Conservation (phyloP, 1,284 basidiomycete species). For the Leccinum fuscescens region DNA sequence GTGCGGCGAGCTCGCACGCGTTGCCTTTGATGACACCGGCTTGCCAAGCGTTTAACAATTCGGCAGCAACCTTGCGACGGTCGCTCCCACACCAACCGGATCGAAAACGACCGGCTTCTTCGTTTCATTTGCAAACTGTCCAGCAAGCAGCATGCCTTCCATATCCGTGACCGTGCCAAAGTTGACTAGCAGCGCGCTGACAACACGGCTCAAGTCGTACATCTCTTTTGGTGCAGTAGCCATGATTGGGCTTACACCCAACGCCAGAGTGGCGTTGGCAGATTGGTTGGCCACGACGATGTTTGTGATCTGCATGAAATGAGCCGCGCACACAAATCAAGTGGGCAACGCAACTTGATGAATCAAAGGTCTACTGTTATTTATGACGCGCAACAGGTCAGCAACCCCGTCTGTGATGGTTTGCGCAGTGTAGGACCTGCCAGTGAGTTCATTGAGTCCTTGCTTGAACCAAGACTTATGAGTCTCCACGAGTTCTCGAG, state of each 20-base stretch:
- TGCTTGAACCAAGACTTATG: conserved; percentile 42
- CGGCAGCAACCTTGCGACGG: conserved; percentile 58
- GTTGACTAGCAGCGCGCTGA: conserved; percentile 80
- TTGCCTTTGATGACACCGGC: conserved; percentile 95
- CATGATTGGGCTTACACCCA: conserved; percentile 95
- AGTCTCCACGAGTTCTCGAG: conserved; percentile 47
- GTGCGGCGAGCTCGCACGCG: conserved; percentile 82
- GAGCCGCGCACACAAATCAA: conserved; percentile 1
- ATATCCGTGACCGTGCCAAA: conserved; percentile 80
- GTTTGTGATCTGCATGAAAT: conserved; percentile 74
- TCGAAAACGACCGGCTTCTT: conserved; percentile 88
- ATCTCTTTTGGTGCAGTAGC: conserved; percentile 83
- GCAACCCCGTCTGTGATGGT: conserved; percentile 38
- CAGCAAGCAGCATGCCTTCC: conserved; percentile 82
- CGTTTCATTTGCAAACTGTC: conserved; percentile 65
- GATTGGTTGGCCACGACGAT: conserved; percentile 88
- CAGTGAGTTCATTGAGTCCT: conserved; percentile 13
- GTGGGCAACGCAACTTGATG: conserved; percentile 62
- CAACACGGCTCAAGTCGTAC: conserved; percentile 70
- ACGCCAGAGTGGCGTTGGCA: conserved; percentile 87
- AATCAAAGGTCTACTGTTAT: conserved; percentile 63
- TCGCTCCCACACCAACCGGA: conserved; percentile 92
- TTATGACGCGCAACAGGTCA: conserved; percentile 51
- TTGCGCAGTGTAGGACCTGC: conserved; percentile 24
- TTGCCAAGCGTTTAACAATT: conserved; percentile 83